Base-by-base conservation (phyloP, 1,139 yeast species). In the Pichia sp. region DNA sequence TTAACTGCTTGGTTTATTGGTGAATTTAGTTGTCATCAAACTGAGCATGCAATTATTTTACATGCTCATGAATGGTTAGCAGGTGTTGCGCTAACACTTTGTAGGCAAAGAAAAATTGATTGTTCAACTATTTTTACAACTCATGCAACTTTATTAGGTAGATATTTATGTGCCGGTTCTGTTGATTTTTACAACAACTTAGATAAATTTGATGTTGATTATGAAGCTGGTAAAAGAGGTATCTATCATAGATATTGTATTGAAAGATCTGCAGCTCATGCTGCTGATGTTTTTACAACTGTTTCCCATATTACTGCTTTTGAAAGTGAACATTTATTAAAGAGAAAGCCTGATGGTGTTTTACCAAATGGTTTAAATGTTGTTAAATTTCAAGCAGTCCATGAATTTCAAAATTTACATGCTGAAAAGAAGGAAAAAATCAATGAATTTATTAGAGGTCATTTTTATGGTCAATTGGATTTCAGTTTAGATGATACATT, bases 41-140 rank as follows among this genome's bases (percentile, higher is more conserved):
- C 81, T 39, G 85, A 85, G 51, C 59, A 62, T 48, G 97, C 98
- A 1, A 91, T 93, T 50, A 84, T 93, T 59, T 87, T 95, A 53
- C 99, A 93, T 67, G 90, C 88, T 71, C 99, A 93, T 71, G 99
- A 93, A 71, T 93, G 99, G 99, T 77, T 93, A 53, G 98, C 99
- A 1, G 98, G 98, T 61, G 89, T 93, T 46, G 96, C 96, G 0
- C 74, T 93, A 58, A 98, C 99, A 0, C 75, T 93, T 57, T 90
- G 97, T 69, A 77, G 96, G 63, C 88, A 88, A 70, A 82, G 98
- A 65, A 79, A 91, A 64, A 85, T 93, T 56, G 99, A 93, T 65
- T 90, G 89, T 54, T 89, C 96, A 56, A 91, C 99, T 47, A 87
- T 93, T 59, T 93, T 93, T 75, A 93, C 99, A 52, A 93, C 99